Conservation (phyloP, 2,329 filamentous ascomycete genomes). For the Pestalotiopsis fici region DNA sequence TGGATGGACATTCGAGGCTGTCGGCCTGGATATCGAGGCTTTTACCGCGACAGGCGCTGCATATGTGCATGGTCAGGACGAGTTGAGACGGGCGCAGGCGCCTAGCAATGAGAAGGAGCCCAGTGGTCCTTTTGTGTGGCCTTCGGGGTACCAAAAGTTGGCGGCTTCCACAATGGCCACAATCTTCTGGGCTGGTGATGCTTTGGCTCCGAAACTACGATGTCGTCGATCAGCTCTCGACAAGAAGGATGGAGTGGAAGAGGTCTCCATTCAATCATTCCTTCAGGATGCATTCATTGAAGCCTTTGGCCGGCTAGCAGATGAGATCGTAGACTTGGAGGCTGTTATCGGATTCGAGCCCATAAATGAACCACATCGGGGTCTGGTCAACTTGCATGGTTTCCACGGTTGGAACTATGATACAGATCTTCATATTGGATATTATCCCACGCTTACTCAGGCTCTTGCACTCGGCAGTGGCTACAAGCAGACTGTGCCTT, state of each 20-base stretch:
- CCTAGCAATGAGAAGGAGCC: slow-evolving; percentile 30
- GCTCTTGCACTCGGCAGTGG: slow-evolving; percentile 41
- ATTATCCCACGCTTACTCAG: slow-evolving; percentile 38
- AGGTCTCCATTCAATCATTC: slow-evolving; percentile 27
- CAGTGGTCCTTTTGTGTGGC: slow-evolving; percentile 37
- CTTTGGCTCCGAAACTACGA: slow-evolving; percentile 21
- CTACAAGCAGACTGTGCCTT: slow-evolving; percentile 35
- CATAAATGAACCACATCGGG: slow-evolving; percentile 43
- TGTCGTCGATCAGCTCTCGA: slow-evolving; percentile 12
- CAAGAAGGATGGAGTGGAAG: background rate
- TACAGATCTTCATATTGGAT: slow-evolving; percentile 41
- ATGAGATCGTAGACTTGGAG: slow-evolving; percentile 30
- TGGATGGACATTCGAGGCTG: slow-evolving; percentile 41
- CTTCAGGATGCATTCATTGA: slow-evolving; percentile 34
- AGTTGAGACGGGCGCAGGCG: slow-evolving; percentile 24
- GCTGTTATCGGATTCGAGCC: slow-evolving; percentile 41
- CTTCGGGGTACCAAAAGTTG: slow-evolving; percentile 37
- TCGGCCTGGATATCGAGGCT: slow-evolving; percentile 37
- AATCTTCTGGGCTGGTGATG: slow-evolving; percentile 27
- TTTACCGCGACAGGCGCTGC: slow-evolving; percentile 31
- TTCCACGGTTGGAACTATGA: slow-evolving; percentile 42
- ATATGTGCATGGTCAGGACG: slow-evolving; percentile 36
- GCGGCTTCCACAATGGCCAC: slow-evolving; percentile 33
- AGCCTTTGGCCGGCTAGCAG: slow-evolving; percentile 35
- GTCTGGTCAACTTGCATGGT: slow-evolving; percentile 38